Conservation (phyloP, 768 basidiomycete species). For the Crepidotus variabilis region DNA sequence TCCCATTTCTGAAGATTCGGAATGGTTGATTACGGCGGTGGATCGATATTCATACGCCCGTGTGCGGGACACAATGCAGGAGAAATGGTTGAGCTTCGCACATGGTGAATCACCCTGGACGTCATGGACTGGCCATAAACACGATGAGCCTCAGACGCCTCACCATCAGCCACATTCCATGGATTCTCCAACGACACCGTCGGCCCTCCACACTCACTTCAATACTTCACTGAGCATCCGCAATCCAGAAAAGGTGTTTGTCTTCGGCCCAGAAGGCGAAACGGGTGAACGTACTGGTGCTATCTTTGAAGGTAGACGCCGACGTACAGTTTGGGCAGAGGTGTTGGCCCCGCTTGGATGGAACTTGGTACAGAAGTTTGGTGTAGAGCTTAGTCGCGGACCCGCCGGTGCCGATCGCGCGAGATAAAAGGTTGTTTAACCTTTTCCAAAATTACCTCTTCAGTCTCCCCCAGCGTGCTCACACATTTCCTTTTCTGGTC, state of each 20-base stretch:
- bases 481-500: background rate
- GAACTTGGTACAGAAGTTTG: slow-evolving; percentile 67
- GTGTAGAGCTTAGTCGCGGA: slow-evolving; percentile 69
- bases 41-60: slow-evolving; percentile 64
- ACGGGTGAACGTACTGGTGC: slow-evolving; percentile 63
- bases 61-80: slow-evolving; percentile 69
- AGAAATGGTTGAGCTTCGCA: slow-evolving; percentile 73
- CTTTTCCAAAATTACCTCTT: background rate
- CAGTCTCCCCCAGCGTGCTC: background rate
- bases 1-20: slow-evolving; percentile 15
- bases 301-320: slow-evolving; percentile 65
- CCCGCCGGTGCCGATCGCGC: slow-evolving; percentile 29
- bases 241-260: slow-evolving; percentile 61
- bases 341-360: slow-evolving; percentile 67
- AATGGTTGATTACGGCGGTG: slow-evolving; percentile 56
- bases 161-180: background rate
- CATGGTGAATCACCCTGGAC: slow-evolving; percentile 70
- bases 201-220: background rate
- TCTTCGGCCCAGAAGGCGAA: slow-evolving; percentile 83
- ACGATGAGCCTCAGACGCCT: background rate
- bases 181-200: background rate
- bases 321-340: slow-evolving; percentile 58
- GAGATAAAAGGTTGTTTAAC: background rate
- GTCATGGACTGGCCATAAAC: slow-evolving; percentile 4
- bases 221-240: background rate